phyloP scores from a whole-genome alignment of 257 asterid genomes.

The Cordia subcordata region DNA sequence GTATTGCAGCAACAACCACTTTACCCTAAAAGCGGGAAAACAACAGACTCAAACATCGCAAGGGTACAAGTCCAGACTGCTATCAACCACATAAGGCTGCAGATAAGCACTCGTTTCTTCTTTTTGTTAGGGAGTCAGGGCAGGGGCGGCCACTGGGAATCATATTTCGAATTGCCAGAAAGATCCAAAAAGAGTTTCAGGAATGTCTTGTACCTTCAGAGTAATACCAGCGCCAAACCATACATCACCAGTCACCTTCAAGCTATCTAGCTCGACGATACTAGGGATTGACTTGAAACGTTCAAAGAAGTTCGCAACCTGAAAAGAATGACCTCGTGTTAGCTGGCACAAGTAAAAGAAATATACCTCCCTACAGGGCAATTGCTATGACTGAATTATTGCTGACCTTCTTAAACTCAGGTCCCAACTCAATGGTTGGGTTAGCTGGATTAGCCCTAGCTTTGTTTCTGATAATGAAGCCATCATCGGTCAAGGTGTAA shows the following conservation, averaged over 20 bases:
- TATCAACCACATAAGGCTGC: neutral
- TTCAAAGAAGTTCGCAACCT: conserved; percentile 77
- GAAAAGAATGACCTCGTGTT: neutral
- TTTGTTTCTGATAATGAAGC: conserved; percentile 71
- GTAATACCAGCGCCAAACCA: conserved; percentile 76
- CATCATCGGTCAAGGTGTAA: conserved; percentile 80
- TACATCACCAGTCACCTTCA: conserved; percentile 90
- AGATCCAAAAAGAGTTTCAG: no score
- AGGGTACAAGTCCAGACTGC: neutral
- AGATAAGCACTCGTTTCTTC: neutral
- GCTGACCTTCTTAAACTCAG: conserved; percentile 92
- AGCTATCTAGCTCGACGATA: conserved; percentile 77
- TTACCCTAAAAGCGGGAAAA: conserved; percentile 51
- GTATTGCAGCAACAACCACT: conserved; percentile 63
- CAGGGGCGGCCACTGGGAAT: no score
- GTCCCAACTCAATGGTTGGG: conserved; percentile 92
- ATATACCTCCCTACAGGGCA: neutral
- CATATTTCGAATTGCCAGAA: no score
- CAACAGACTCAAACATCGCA: neutral
- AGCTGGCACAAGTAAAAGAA: conserved; percentile 6
- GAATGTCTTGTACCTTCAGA: conserved; percentile 54
- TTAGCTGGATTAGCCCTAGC: conserved; percentile 79
- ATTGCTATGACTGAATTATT: conserved; percentile 9
- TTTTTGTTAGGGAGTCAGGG: neutral
- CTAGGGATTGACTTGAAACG: conserved; percentile 96